Evolutionary conservation across 2,329 filamentous ascomycete species (phyloP).

Genomic region (Aspergillus unguis): DNA sequence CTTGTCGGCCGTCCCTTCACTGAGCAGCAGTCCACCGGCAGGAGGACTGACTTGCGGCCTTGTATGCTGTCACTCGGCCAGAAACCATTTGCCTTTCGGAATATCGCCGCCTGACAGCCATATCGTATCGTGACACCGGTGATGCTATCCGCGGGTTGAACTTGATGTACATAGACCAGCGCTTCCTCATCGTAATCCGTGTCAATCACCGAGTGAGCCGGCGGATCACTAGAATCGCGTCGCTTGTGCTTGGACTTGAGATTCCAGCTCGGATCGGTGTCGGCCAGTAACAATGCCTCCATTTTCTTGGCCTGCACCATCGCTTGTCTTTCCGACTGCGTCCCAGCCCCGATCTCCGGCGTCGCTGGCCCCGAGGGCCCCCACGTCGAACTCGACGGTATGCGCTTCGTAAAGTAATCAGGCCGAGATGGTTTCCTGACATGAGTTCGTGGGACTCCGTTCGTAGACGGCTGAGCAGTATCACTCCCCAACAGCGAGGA

Average conservation of each 20-base stretch:
- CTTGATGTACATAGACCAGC: constrained; percentile 85
- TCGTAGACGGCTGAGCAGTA: constrained; percentile 25
- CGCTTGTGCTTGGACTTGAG: constrained; percentile 43
- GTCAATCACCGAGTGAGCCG: constrained; percentile 25
- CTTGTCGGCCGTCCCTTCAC: constrained; percentile 66
- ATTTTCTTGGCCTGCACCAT: constrained; percentile 48
- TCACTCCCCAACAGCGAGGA: constrained; percentile 48
- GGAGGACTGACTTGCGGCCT: constrained; percentile 70
- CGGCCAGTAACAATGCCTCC: constrained; percentile 44
- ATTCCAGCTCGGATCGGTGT: constrained; percentile 38
- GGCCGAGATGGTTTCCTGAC: constrained; percentile 38
- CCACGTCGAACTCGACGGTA: constrained; percentile 34
- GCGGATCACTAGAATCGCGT: constrained; percentile 42
- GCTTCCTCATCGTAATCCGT: constrained; percentile 66
- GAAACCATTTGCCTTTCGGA: constrained; percentile 84
- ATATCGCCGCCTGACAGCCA: constrained; percentile 75
- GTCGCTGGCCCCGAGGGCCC: constrained; percentile 37
- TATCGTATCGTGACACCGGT: constrained; percentile 89
- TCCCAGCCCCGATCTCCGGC: constrained; percentile 36
- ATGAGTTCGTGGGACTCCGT: constrained; percentile 27
- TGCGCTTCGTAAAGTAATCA: constrained; percentile 28
- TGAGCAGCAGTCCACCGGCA: constrained; percentile 87
- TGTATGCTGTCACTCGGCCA: constrained; percentile 95
- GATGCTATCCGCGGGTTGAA: constrained; percentile 78
- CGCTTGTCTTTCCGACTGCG: constrained; percentile 45